Percentiles rank a stretch among this genome's conserved stretches.
phyloP scores from a whole-genome alignment of 2,329 filamentous ascomycete genomes.

The Hirsutella rhossiliensis region DNA sequence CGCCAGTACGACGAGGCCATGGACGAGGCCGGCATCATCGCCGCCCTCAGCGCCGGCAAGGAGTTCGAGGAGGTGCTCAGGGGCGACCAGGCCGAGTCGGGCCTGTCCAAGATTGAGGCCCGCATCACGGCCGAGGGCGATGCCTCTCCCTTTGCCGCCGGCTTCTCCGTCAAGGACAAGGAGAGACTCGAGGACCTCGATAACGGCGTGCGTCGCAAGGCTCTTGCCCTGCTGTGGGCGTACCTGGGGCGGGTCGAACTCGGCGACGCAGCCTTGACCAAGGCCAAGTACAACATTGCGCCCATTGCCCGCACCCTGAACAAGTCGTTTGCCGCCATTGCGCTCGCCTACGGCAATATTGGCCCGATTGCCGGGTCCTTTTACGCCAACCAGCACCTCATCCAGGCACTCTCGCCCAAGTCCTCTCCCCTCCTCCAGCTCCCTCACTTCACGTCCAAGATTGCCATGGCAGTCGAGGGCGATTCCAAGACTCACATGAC shows the following conservation, averaged over 20 bases:
- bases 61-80: slow-evolving; percentile 71
- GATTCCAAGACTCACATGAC: slow-evolving; percentile 63
- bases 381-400: slow-evolving; percentile 70
- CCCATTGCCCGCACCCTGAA: slow-evolving; percentile 78
- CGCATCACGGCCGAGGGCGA: slow-evolving; percentile 56
- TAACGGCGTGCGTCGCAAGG: slow-evolving; percentile 69
- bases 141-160: slow-evolving; percentile 34
- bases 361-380: slow-evolving; percentile 73
- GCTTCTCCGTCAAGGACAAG: slow-evolving; percentile 62
- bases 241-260: slow-evolving; percentile 85
- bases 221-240: slow-evolving; percentile 83
- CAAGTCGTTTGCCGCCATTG: slow-evolving; percentile 75
- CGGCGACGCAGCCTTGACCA: slow-evolving; percentile 63
- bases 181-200: slow-evolving; percentile 70
- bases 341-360: slow-evolving; percentile 77
- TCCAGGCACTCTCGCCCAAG: slow-evolving; percentile 77
- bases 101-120: slow-evolving; percentile 73
- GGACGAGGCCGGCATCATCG: slow-evolving; percentile 66
- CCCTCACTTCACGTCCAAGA: slow-evolving; percentile 64
- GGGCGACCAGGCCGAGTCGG: slow-evolving; percentile 67
- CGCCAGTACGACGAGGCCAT: slow-evolving; percentile 81
- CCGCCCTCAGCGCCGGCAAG: slow-evolving; percentile 71
- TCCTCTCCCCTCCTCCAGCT: slow-evolving; percentile 85
- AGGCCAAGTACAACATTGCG: slow-evolving; percentile 80
- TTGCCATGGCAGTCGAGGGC: slow-evolving; percentile 58